Evolutionary conservation across 257 asterid genomes (phyloP).

Genomic region (Sherardia arvensis): DNA sequence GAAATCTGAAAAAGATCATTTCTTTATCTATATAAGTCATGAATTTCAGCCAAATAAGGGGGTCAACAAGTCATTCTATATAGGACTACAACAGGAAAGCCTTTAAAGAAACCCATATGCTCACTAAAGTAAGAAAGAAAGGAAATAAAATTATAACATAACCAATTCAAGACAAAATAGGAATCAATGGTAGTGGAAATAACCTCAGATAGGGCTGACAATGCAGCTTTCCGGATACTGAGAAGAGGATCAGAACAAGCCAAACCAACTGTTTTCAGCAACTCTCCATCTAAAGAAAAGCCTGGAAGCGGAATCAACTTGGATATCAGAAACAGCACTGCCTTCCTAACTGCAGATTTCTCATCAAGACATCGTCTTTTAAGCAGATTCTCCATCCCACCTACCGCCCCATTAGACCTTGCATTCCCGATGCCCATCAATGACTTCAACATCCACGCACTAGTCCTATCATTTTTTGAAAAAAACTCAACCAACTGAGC

Average conservation of each 20-base stretch:
- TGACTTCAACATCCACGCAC: slow-evolving; percentile 40
- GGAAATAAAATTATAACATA: neutral
- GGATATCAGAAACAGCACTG: slow-evolving; percentile 72
- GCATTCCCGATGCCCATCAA: slow-evolving; percentile 45
- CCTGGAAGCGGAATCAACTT: slow-evolving; percentile 52
- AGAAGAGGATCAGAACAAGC: slow-evolving; percentile 95
- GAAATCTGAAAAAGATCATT: neutral
- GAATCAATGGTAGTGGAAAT: slow-evolving; percentile 14
- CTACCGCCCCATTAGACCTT: slow-evolving; percentile 12
- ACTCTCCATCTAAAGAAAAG: slow-evolving; percentile 58
- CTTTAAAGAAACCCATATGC: neutral
- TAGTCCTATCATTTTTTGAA: slow-evolving; percentile 37
- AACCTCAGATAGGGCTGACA: slow-evolving; percentile 89
- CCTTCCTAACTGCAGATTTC: slow-evolving; percentile 95
- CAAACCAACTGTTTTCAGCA: slow-evolving; percentile 72
- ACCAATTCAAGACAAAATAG: neutral
- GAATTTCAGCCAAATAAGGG: neutral
- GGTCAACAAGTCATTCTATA: neutral
- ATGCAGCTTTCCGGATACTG: slow-evolving; percentile 87
- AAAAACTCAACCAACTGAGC: slow-evolving; percentile 57
- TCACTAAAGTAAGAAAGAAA: neutral
- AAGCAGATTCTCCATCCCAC: slow-evolving; percentile 43
- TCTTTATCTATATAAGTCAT: neutral
- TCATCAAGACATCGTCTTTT: slow-evolving; percentile 69
- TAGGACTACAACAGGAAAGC: neutral